Conservation (phyloP, 192 early-diverging fungal species). For the Coemansia sp. region DNA sequence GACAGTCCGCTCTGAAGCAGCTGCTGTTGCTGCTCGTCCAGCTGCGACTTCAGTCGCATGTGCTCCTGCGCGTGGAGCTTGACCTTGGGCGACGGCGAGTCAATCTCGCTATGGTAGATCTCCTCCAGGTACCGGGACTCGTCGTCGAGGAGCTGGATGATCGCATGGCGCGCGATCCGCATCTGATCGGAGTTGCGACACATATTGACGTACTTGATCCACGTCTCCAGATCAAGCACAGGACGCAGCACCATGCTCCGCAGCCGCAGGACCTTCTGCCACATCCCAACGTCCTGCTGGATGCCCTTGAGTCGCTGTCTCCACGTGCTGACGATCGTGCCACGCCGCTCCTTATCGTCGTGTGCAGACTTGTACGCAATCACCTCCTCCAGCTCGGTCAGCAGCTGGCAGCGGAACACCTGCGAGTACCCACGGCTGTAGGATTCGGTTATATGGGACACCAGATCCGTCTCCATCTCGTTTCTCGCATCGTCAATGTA, state of each 20-base stretch:
- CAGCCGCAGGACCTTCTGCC: slow-evolving; percentile 89
- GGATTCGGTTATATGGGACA: slow-evolving; percentile 86
- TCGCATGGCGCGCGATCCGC: slow-evolving; percentile 44
- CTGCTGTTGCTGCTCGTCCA: slow-evolving; percentile 10
- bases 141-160: slow-evolving; percentile 31
- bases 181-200: slow-evolving; percentile 84
- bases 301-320: slow-evolving; percentile 78
- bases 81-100: slow-evolving; percentile 5
- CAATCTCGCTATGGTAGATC: slow-evolving; percentile 21
- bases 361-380: slow-evolving; percentile 83
- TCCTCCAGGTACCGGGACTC: slow-evolving; percentile 35
- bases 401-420: slow-evolving; percentile 94
- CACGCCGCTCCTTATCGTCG: slow-evolving; percentile 76
- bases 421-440: slow-evolving; percentile 89
- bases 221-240: slow-evolving; percentile 90
- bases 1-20: background rate
- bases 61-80: slow-evolving; percentile 33
- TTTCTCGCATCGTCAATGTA: slow-evolving; percentile 83
- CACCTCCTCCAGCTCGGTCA: slow-evolving; percentile 96
- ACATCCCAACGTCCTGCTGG: slow-evolving; percentile 92
- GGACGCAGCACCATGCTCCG: slow-evolving; percentile 86
- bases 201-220: slow-evolving; percentile 93
- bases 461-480: slow-evolving; percentile 83
- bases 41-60: slow-evolving; percentile 16
- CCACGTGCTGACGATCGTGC: slow-evolving; percentile 84